Base-by-base conservation (phyloP, 2,329 filamentous ascomycete genomes). In the Thielaviopsis punctulata region DNA sequence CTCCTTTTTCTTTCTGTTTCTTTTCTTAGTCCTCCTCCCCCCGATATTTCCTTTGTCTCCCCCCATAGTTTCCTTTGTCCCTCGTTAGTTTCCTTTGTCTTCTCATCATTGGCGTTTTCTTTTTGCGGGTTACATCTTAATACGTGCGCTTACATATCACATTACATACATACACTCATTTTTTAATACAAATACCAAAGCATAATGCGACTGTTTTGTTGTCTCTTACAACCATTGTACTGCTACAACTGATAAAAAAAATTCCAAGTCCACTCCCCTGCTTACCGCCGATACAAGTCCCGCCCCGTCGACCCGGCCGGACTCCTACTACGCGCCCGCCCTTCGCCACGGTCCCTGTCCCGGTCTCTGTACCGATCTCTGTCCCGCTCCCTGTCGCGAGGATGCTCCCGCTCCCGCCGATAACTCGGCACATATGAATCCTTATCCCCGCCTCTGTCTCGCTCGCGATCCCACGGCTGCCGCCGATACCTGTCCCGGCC, bases 331-430 rank as follows among this genome's bases (percentile, higher is more conserved):
- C 66, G 61, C 5, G 65, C 67, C 45, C 63, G 62, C 45, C 65
- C 63, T 25, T 71, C 69, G 56, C 70, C 62, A 24, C 70, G 66
- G 45, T 67, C 66, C 23, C 66, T 62, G 59, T 60, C 27, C 57
- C 59, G n/a, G 55, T 59, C 50, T 65, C 59, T 51, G 57, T 63
- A n/a, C 59, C 63, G 24, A 61, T 54, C 66, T 60, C n/a, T 65
- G 63, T 36, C 62, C 57, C 56, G 58, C 7, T 61, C 61, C 48
- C 63, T 56, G n/a, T 60, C 60, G 3, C 64, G 58, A 41, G 63
- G 60, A 6, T 60, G 1, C 60, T 60, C 30, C 4, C 30, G 30
- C 3, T 59, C 58, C 15, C 58, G 62, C 56, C 44, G 22, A 27
- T 54, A 51, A 23, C 45, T 36, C 10, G 52, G 52, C 19, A 53